These are phyloP conservation scores for Penicillium sp. DNA, from an alignment of 2,329 filamentous ascomycete species.

Conservation along the genomic window DNA sequence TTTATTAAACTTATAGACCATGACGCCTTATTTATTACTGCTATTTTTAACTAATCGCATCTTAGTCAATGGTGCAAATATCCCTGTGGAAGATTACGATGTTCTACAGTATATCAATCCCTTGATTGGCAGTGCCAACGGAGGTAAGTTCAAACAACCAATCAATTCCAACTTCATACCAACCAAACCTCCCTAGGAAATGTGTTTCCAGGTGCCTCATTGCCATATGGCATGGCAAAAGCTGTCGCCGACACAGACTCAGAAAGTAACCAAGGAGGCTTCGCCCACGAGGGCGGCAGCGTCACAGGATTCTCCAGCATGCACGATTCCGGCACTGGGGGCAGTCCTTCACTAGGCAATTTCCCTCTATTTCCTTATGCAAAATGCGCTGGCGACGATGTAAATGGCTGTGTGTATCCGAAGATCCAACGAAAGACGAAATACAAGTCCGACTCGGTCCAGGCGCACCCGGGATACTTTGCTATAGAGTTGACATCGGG, in stretches of 20 bases:
- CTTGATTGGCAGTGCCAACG: slow-evolving; percentile 54
- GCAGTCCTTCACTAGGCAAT: slow-evolving; percentile 64
- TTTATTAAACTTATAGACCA: slow-evolving; percentile 1
- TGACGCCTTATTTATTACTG: slow-evolving; percentile 11
- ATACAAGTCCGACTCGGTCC: slow-evolving; percentile 53
- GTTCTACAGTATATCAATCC: slow-evolving; percentile 50
- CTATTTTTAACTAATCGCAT: slow-evolving; percentile 11
- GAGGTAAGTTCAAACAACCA: slow-evolving; percentile 31
- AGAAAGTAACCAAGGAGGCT: slow-evolving; percentile 54
- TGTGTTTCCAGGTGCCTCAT: slow-evolving; percentile 56
- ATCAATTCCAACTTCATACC: not conserved
- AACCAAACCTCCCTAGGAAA: slow-evolving; percentile 41
- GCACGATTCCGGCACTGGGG: slow-evolving; percentile 53
- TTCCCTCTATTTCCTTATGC: slow-evolving; percentile 69
- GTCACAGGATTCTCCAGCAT: slow-evolving; percentile 53
- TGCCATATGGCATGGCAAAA: slow-evolving; percentile 57
- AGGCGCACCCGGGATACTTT: slow-evolving; percentile 65
- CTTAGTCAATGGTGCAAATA: slow-evolving; percentile 12
- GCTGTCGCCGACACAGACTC: slow-evolving; percentile 55
- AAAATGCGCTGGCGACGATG: slow-evolving; percentile 57
- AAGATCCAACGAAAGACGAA: slow-evolving; percentile 51
- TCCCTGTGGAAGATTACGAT: slow-evolving; percentile 34
- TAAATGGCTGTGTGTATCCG: slow-evolving; percentile 62
- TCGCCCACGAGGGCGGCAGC: slow-evolving; percentile 51
- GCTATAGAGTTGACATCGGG: slow-evolving; percentile 57